Evolutionary conservation across 495 filamentous ascomycete species (phyloP), one percentile per base, ranked within the genome.

Genomic region (Aspergillus mulundensis): DNA sequence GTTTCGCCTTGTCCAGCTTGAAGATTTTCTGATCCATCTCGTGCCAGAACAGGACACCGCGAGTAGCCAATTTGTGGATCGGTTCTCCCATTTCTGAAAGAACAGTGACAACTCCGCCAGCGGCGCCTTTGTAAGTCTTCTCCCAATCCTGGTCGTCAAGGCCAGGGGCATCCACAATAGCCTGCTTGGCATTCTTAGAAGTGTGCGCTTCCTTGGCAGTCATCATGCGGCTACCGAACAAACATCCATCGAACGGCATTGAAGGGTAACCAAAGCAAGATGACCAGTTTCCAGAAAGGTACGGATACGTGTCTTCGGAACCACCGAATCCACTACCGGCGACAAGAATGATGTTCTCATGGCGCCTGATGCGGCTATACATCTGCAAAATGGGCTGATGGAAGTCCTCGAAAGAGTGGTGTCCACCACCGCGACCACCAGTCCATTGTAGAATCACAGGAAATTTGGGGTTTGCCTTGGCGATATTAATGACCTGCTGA

Each of bases 21-120:
- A 98, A 98, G 61, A 98, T 96, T 67, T 93, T 96, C 68, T 89
- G 83, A 62, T 98, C 94, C 90, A 98, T 95, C 70, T 98, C 94
- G 53, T 90, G 86, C 94, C 94, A 98, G 73, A 98, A 94, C 40
- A 81, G 75, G 25, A 98, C 91, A 78, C 94, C 94, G 41, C 94
- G 83, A 21, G 94, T 98, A 20, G 94, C 94, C 55, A 98, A 80
- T 74, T 97, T 97, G 78, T 98, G 94, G 58, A 98, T 98, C 10
- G 94, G 94, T 76, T 98, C 94, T 36, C 94, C 94, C 94, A 98
- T 98, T 70, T 98, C 94, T 5, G 94, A 98, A 53, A 89, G 79
- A 39, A 98, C 93, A n/a, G 94, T 97, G 63, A 98, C 90, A 25
- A 98, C 87, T 64, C 94, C 94, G 65, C 94, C 94, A 42, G 91